A percentile compares a stretch with the other conserved stretches of the same genome.
phyloP scores from a whole-genome alignment of 2,329 filamentous ascomycete species.

The Aspergillus fumigatiaffinis region DNA sequence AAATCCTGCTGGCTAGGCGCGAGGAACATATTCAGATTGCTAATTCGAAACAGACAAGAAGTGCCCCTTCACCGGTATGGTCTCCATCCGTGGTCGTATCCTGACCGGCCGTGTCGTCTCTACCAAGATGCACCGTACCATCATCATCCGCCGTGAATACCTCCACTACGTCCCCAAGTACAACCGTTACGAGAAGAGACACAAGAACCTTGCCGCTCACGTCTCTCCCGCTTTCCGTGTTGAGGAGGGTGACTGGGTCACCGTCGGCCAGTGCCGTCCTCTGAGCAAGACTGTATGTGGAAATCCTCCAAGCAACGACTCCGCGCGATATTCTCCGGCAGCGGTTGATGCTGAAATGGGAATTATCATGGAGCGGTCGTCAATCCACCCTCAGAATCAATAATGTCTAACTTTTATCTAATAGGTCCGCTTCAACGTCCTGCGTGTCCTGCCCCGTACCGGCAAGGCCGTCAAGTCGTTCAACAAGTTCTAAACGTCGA shows the following conservation, averaged over 20 bases:
- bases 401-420: conserved; percentile 16
- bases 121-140: conserved; percentile 99
- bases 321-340: neutral
- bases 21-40: conserved; percentile 11
- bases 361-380: neutral
- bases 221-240: conserved; percentile 99
- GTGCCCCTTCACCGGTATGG: conserved; percentile 98
- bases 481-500: conserved; percentile 83
- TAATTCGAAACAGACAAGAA: conserved; percentile 79
- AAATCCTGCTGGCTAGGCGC: neutral
- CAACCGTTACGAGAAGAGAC: conserved; percentile 99
- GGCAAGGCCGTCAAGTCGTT: conserved; percentile 98
- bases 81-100: conserved; percentile 99
- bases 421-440: conserved; percentile 98
- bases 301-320: neutral
- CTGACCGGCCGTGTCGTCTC: conserved; percentile 98
- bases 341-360: neutral
- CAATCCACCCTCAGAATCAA: neutral
- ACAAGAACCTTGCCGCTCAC: conserved; percentile 99
- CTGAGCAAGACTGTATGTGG: conserved; percentile 96
- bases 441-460: conserved; percentile 95
- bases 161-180: conserved; percentile 99
- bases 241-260: conserved; percentile 98
- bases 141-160: conserved; percentile 99
- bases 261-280: conserved; percentile 98